phyloP scores from a whole-genome alignment of 2,329 filamentous ascomycete genomes.

The Cladosporium sp. region DNA sequence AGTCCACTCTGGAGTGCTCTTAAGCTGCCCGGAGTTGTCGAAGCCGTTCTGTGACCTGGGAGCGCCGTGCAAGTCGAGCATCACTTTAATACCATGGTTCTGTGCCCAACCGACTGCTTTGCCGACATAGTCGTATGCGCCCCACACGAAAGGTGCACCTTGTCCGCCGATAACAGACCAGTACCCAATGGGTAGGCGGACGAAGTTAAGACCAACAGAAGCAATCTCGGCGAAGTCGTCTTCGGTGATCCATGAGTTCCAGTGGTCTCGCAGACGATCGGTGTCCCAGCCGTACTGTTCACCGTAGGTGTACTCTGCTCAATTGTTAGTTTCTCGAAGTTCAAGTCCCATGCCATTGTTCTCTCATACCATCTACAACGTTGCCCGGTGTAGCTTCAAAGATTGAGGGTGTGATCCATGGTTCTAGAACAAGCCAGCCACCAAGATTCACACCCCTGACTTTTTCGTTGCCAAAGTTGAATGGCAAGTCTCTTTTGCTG shows the following conservation, averaged over 20 bases:
- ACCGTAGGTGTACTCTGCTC: slow-evolving; percentile 29
- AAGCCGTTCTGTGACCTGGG: slow-evolving; percentile 64
- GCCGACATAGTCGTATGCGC: slow-evolving; percentile 52
- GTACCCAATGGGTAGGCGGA: slow-evolving; percentile 57
- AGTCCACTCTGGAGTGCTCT: slow-evolving; percentile 40
- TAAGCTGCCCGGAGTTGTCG: slow-evolving; percentile 57
- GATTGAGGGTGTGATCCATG: slow-evolving; percentile 60
- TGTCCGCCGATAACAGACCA: slow-evolving; percentile 53
- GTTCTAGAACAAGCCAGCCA: slow-evolving; percentile 62
- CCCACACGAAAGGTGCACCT: slow-evolving; percentile 48
- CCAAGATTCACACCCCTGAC: slow-evolving; percentile 60
- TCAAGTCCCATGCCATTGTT: not conserved
- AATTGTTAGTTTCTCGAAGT: not conserved
- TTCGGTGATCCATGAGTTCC: slow-evolving; percentile 48
- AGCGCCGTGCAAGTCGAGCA: slow-evolving; percentile 65
- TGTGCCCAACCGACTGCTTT: slow-evolving; percentile 55
- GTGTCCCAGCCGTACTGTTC: slow-evolving; percentile 9
- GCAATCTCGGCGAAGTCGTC: slow-evolving; percentile 56
- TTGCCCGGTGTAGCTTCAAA: slow-evolving; percentile 42
- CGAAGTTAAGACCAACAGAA: slow-evolving; percentile 55
- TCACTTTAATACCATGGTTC: slow-evolving; percentile 50
- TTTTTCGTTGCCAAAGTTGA: slow-evolving; percentile 52
- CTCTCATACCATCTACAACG: slow-evolving; percentile 41
- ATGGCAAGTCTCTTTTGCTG: slow-evolving; percentile 16
- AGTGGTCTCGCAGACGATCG: slow-evolving; percentile 45